Percentiles rank a stretch among this genome's conserved stretches.
These are phyloP conservation scores for Penicillium malachiteum DNA, from an alignment of 495 filamentous ascomycete species.

Conservation along the genomic window DNA sequence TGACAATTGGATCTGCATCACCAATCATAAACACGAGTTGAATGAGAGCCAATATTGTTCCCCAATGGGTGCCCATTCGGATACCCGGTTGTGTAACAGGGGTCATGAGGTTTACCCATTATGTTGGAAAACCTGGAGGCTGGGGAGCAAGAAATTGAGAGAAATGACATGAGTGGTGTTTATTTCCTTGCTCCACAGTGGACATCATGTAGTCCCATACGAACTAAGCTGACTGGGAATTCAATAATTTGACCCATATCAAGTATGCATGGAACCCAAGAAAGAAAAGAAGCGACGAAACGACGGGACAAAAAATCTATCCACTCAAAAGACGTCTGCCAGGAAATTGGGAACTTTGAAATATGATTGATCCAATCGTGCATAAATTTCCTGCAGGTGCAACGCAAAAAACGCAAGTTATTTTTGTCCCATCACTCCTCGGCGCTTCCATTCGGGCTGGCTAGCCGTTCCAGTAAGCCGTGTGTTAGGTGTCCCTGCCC, in stretches of 20 bases:
- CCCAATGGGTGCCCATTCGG: background rate
- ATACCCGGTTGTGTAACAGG: constrained; percentile 1
- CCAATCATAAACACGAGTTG: background rate
- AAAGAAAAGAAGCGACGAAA: background rate
- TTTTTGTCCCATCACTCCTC: constrained; percentile 26
- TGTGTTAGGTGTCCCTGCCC: constrained; percentile 12
- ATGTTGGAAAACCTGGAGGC: background rate
- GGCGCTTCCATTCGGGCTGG: constrained; percentile 19
- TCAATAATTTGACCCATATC: background rate
- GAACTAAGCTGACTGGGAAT: background rate
- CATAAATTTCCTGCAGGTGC: constrained; percentile 29
- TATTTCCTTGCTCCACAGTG: background rate
- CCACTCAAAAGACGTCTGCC: constrained; percentile 10
- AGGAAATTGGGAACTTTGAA: background rate
- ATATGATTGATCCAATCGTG: constrained; percentile 25
- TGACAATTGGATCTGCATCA: background rate
- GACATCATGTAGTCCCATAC: background rate
- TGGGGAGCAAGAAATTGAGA: background rate
- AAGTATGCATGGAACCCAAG: constrained; percentile 2
- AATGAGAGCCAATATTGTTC: background rate
- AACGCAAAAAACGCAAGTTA: constrained; percentile 27
- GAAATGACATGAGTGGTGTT: background rate
- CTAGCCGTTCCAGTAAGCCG: constrained; percentile 9
- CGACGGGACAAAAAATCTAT: background rate
- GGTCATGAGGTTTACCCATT: background rate